A percentile compares a stretch with the other conserved stretches of the same genome.
Evolutionary conservation across 129 eudicot species (phyloP).

Genomic region (Flaveria linearis): DNA sequence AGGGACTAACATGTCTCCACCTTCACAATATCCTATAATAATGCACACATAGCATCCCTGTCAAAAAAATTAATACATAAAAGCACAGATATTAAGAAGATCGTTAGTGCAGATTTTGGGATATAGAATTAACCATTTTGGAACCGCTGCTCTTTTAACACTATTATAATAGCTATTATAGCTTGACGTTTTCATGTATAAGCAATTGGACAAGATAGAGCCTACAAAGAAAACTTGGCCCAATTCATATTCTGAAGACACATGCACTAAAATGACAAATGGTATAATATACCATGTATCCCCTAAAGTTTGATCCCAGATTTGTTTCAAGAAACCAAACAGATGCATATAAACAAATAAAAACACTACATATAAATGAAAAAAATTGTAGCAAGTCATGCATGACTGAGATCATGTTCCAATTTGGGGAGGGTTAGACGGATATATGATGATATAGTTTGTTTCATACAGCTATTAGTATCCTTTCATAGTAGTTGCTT

Average conservation of each 20-base stretch:
- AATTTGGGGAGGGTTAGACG: background rate
- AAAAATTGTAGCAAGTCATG: conserved; percentile 3
- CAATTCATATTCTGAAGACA: background rate
- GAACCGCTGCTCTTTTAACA: background rate
- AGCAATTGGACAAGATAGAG: background rate
- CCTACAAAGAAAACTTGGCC: background rate
- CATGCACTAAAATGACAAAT: background rate
- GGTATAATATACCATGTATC: background rate
- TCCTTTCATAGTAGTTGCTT: background rate
- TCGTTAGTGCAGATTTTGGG: background rate
- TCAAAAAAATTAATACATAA: conserved; percentile 8
- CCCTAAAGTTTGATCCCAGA: background rate
- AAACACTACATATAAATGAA: background rate
- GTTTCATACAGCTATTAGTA: background rate
- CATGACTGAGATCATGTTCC: conserved; percentile 8
- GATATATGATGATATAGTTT: conserved; percentile 10
- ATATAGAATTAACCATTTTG: conserved; percentile 4
- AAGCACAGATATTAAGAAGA: background rate
- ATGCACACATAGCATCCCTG: conserved; percentile 99
- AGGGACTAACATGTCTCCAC: conserved; percentile 94
- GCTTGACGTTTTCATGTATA: background rate
- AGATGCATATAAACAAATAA: background rate
- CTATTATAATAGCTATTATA: background rate
- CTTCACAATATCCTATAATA: conserved; percentile 95
- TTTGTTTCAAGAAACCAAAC: conserved; percentile 8